Base-by-base conservation (phyloP, 2,329 filamentous ascomycete genomes). In the Aspergillus calidoustus region DNA sequence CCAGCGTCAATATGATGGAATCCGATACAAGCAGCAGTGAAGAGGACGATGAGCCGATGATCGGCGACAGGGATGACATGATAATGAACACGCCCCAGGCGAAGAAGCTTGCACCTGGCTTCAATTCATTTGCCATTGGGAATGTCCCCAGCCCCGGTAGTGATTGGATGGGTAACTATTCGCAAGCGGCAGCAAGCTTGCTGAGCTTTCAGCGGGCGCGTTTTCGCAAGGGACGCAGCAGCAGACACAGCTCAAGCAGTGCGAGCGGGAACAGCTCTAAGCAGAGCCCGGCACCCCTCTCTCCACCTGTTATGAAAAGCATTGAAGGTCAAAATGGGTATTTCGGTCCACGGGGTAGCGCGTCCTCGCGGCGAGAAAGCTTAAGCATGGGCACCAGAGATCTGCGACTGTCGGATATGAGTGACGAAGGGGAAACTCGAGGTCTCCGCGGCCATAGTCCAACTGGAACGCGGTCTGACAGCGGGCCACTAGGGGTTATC, bases 331-430 rank as follows among this genome's bases (percentile, higher is more conserved):
- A 79, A 5, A 77, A 76, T 41, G 80, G 83, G 13, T 87, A 86
- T 69, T 87, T 89, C 71, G 81, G 80, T 2, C 77, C 79, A 6
- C 80, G 81, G 60, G 79, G 80, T 56, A 81, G 74, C 56, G 75
- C 81, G 7, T 76, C 82, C 47, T 84, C 90, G 8, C 85, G 94
- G 49, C 85, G 94, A 48, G 93, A 97, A 76, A 97, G 92, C 75
- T 88, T 98, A 63, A 96, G 91, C 67, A 88, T 95, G 81, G 92
- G 93, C 43, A 93, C 93, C 17, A 93, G 95, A 68, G 92, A 96
- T 69, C 80, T 97, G 22, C 90, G 95, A 66, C 90, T 97, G 23
- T 89, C 86, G 11, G 88, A 87, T 57, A 86, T 92, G 4, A 93
- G 89, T 68, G 93, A 97, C 70, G 91, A 89, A 71, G 90, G 91